These are phyloP conservation scores for Oryza meridionalis DNA, from an alignment of 176 grass and related monocot genomes.

Conservation along the genomic window DNA sequence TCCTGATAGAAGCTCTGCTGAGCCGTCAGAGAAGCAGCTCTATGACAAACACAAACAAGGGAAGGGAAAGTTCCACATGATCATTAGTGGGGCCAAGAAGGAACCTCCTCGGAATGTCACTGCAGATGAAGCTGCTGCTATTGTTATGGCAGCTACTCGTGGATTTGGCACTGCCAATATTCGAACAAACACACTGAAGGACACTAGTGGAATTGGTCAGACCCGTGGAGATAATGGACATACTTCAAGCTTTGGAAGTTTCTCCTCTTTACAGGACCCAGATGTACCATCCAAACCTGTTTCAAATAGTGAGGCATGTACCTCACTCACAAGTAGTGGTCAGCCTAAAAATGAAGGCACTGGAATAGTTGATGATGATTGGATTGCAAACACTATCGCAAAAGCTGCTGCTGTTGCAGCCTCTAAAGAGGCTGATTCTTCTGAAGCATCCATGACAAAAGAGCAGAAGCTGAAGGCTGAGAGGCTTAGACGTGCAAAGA, in stretches of 20 bases:
- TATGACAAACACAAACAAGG: conserved; percentile 41
- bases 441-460: conserved; percentile 73
- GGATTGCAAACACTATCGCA: conserved; percentile 87
- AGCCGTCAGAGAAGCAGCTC: conserved; percentile 51
- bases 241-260: conserved; percentile 38
- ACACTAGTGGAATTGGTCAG: conserved; percentile 22
- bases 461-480: conserved; percentile 94
- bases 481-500: conserved; percentile 88
- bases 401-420: conserved; percentile 81
- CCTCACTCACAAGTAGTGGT: conserved; percentile 47
- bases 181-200: conserved; percentile 22
- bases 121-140: conserved; percentile 88
- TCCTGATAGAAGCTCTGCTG: conserved; percentile 49
- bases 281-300: conserved; percentile 31
- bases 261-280: conserved; percentile 47
- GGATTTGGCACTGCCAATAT: conserved; percentile 60
- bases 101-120: conserved; percentile 52
- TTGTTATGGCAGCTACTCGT: conserved; percentile 85
- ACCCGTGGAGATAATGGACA: neutral
- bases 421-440: conserved; percentile 80
- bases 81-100: conserved; percentile 61
- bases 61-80: conserved; percentile 66
- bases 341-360: conserved; percentile 44
- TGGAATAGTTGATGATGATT: conserved; percentile 76
- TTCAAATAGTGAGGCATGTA: conserved; percentile 51